Percentiles rank a stretch among this genome's conserved stretches.
Conservation (phyloP, 768 basidiomycete species). For the Cystobasidium ongulense region DNA sequence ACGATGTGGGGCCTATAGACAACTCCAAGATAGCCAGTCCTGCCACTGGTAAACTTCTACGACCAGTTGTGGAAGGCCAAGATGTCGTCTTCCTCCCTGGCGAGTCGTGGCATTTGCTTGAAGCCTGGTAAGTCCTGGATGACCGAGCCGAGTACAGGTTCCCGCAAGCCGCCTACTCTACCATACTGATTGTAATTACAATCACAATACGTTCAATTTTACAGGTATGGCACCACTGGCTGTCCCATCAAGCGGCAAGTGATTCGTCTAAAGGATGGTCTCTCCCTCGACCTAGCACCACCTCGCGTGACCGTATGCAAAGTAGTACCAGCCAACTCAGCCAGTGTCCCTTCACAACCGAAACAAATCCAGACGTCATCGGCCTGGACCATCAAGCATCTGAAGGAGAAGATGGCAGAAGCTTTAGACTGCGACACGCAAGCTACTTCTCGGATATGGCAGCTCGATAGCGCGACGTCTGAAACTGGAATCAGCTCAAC, state of each 20-base stretch:
- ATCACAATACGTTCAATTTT: constrained; percentile 49
- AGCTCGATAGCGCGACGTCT: neutral
- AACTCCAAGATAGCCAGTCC: constrained; percentile 60
- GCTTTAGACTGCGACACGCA: neutral
- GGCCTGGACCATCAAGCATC: constrained; percentile 18
- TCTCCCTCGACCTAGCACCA: constrained; percentile 44
- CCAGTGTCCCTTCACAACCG: constrained; percentile 28
- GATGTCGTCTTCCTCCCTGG: constrained; percentile 69
- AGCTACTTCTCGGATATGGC: constrained; percentile 1
- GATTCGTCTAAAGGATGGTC: constrained; percentile 39
- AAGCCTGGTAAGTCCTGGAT: constrained; percentile 66
- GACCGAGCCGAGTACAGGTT: constrained; percentile 44
- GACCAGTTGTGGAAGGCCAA: constrained; percentile 54
- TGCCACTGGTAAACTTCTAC: constrained; percentile 49
- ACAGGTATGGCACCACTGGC: constrained; percentile 58
- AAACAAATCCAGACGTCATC: constrained; percentile 12
- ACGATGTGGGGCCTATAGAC: constrained; percentile 57
- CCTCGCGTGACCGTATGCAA: constrained; percentile 23
- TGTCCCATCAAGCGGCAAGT: constrained; percentile 59
- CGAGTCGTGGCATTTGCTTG: constrained; percentile 61
- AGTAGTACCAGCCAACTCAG: constrained; percentile 33
- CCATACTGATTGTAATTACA: constrained; percentile 57
- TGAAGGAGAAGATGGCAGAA: constrained; percentile 17
- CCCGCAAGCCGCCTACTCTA: constrained; percentile 53
- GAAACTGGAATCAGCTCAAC: neutral